A percentile compares a stretch with the other conserved stretches of the same genome.
These are phyloP conservation scores for Alternaria rosae DNA, from an alignment of 2,329 filamentous ascomycete species.

Conservation along the genomic window DNA sequence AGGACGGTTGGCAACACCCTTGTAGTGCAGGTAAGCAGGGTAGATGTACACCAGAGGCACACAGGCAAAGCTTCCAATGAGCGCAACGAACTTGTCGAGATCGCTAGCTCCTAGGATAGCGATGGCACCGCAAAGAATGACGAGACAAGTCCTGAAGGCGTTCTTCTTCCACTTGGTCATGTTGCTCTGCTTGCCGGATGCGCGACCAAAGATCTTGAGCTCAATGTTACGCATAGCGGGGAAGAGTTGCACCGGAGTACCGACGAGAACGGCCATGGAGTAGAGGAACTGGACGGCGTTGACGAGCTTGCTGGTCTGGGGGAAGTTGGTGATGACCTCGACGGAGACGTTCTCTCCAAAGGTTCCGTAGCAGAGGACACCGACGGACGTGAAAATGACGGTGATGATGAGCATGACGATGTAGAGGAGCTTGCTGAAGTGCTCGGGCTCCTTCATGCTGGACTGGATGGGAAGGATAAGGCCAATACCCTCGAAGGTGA, in stretches of 20 bases:
- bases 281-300: conserved; percentile 79
- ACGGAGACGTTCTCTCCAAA: conserved; percentile 74
- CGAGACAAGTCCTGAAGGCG: conserved; percentile 64
- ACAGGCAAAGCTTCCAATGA: conserved; percentile 77
- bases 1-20: conserved; percentile 66
- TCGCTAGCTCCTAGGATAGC: conserved; percentile 71
- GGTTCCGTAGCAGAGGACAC: conserved; percentile 75
- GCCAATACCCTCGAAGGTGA: conserved; percentile 80
- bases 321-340: conserved; percentile 79
- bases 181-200: conserved; percentile 69
- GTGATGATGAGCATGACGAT: conserved; percentile 78
- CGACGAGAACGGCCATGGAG: conserved; percentile 74
- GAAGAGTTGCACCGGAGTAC: conserved; percentile 77
- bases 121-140: conserved; percentile 66
- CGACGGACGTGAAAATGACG: conserved; percentile 74
- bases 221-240: conserved; percentile 76
- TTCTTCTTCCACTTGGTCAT: conserved; percentile 82
- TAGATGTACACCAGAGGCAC: conserved; percentile 81
- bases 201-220: conserved; percentile 69
- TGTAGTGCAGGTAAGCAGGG: conserved; percentile 74
- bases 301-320: conserved; percentile 73
- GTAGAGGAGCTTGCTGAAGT: conserved; percentile 71
- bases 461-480: conserved; percentile 79
- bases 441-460: conserved; percentile 74
- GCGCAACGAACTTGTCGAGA: conserved; percentile 75